These are phyloP conservation scores for Leishmania guyanensis DNA, from an alignment of 208 protist genomes.

Conservation along the genomic window DNA sequence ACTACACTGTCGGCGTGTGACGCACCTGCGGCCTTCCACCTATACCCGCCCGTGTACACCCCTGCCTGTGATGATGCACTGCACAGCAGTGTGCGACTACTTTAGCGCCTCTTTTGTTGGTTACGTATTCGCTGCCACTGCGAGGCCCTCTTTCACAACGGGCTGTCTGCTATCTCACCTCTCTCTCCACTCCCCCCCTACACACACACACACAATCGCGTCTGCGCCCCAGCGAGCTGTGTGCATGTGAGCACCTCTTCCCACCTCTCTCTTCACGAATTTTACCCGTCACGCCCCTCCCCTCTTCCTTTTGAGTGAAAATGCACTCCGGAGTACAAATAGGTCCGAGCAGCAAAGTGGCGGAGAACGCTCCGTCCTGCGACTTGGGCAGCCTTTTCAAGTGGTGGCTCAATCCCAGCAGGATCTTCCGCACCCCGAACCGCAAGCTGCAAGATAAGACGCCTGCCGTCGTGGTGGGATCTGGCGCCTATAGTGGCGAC, in stretches of 20 bases:
- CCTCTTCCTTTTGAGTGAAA: neutral
- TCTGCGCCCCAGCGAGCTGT: no score
- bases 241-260: no score
- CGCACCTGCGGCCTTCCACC: neutral
- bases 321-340: neutral
- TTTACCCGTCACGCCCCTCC: no score
- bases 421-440: slow-evolving; percentile 14
- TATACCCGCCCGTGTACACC: neutral
- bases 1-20: neutral
- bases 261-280: neutral
- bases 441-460: slow-evolving; percentile 22
- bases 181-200: no score
- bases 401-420: slow-evolving; percentile 42
- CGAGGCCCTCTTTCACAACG: no score
- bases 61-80: no score
- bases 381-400: slow-evolving; percentile 46
- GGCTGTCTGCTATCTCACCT: no score
- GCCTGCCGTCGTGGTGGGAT: slow-evolving; percentile 38
- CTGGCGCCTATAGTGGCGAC: slow-evolving; percentile 38
- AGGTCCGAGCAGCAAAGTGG: neutral
- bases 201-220: no score
- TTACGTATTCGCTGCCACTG: no score
- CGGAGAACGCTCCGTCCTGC: slow-evolving; percentile 25
- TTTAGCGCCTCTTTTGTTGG: no score
- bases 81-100: no score